Percentiles rank a stretch among this genome's conserved stretches.
These are phyloP conservation scores for Ambrosiella cleistominuta DNA, from an alignment of 2,329 filamentous ascomycete species.

Conservation along the genomic window DNA sequence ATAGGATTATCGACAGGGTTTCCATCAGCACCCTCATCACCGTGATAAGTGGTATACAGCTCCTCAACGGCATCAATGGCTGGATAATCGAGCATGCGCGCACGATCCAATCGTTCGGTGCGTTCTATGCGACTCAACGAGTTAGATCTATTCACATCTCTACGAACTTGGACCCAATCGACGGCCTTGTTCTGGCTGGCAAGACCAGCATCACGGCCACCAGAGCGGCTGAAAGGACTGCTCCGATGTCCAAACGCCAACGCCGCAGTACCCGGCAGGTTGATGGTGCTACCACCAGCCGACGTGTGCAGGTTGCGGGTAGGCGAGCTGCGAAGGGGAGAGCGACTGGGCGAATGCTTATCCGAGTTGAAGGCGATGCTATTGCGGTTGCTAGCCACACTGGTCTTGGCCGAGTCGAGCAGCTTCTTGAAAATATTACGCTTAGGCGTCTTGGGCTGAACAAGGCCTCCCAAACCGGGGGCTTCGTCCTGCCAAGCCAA, in stretches of 20 bases:
- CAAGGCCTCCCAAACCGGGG: slow-evolving; percentile 59
- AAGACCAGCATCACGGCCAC: slow-evolving; percentile 54
- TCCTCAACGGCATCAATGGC: slow-evolving; percentile 81
- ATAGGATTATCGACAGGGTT: slow-evolving; percentile 64
- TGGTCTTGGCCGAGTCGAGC: slow-evolving; percentile 82
- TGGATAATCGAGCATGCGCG: slow-evolving; percentile 84
- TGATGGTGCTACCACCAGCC: slow-evolving; percentile 27
- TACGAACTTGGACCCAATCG: slow-evolving; percentile 94
- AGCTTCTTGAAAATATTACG: slow-evolving; percentile 92
- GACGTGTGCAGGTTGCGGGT: slow-evolving; percentile 14
- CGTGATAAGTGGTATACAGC: slow-evolving; percentile 66
- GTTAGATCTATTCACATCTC: slow-evolving; percentile 90
- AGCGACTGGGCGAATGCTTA: slow-evolving; percentile 7
- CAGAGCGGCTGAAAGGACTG: slow-evolving; percentile 26
- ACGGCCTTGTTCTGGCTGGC: slow-evolving; percentile 30
- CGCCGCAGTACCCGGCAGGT: slow-evolving; percentile 15
- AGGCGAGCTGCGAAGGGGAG: slow-evolving; percentile 21
- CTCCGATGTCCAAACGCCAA: slow-evolving; percentile 19
- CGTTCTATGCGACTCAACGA: slow-evolving; percentile 79
- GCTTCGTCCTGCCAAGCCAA: slow-evolving; percentile 48
- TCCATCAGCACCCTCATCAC: slow-evolving; percentile 77
- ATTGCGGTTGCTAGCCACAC: slow-evolving; percentile 73
- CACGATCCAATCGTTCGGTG: slow-evolving; percentile 68
- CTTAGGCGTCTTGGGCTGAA: slow-evolving; percentile 60
- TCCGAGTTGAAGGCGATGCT: slow-evolving; percentile 48